phyloP scores from a whole-genome alignment of 306 rosid genomes.

The Spatholobus suberectus region DNA sequence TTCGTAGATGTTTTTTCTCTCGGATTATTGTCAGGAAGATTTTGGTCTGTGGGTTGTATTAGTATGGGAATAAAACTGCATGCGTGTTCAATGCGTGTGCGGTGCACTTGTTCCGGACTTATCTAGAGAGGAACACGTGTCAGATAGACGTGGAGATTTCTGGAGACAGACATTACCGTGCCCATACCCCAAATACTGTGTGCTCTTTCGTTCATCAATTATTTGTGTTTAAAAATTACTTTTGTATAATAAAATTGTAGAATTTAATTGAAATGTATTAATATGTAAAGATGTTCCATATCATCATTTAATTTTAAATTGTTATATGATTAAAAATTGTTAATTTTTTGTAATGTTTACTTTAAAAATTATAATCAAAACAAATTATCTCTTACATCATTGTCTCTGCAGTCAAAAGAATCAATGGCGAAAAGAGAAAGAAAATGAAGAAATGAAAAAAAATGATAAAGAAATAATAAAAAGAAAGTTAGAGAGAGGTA shows the following conservation, averaged over 20 bases:
- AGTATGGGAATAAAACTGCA: background rate
- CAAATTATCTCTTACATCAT: too few relatives aligned
- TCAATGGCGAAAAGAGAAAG: too few relatives aligned
- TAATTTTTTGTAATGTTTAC: too few relatives aligned
- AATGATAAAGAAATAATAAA: too few relatives aligned
- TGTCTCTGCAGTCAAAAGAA: too few relatives aligned
- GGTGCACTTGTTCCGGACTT: background rate
- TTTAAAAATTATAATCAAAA: too few relatives aligned
- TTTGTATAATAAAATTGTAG: background rate
- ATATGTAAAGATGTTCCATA: background rate
- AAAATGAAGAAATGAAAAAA: too few relatives aligned
- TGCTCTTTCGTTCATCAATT: background rate
- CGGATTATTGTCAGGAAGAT: background rate
- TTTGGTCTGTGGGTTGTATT: background rate
- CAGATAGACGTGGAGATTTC: background rate
- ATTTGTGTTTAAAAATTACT: background rate
- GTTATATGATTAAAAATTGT: too few relatives aligned
- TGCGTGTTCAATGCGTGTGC: background rate
- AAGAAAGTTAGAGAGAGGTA: too few relatives aligned
- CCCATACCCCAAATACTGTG: background rate
- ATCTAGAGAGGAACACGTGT: background rate
- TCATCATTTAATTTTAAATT: background rate
- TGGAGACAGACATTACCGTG: background rate
- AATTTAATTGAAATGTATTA: background rate
- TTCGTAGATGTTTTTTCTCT: background rate